Evolutionary conservation across 2,329 filamentous ascomycete genomes (phyloP).

Genomic region (Fusarium brachygibbosum): DNA sequence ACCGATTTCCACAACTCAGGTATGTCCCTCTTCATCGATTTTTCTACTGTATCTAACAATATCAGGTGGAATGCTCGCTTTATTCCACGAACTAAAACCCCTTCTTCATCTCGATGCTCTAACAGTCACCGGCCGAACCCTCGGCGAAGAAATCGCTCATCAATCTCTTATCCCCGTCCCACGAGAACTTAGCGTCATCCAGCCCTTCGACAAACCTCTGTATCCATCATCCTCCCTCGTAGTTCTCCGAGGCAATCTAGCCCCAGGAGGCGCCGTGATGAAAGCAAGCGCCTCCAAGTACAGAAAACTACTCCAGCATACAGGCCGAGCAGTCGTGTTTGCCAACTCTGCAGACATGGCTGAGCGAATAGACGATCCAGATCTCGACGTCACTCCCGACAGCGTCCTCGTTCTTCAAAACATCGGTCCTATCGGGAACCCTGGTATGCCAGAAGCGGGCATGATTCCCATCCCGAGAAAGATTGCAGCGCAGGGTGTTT

Average conservation of each 20-base stretch:
- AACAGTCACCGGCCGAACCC: constrained; percentile 86
- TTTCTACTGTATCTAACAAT: not conserved
- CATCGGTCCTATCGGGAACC: constrained; percentile 90
- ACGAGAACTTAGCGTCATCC: constrained; percentile 65
- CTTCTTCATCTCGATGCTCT: constrained; percentile 81
- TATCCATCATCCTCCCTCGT: constrained; percentile 84
- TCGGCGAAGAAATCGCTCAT: constrained; percentile 82
- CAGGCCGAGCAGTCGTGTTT: constrained; percentile 72
- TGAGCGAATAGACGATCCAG: constrained; percentile 67
- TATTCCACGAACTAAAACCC: constrained; percentile 82
- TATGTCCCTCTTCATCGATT: not conserved
- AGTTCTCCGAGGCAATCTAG: constrained; percentile 86
- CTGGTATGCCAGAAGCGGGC: constrained; percentile 91
- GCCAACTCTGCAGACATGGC: constrained; percentile 81
- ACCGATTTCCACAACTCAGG: constrained; percentile 81
- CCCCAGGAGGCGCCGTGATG: constrained; percentile 85
- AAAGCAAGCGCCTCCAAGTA: constrained; percentile 92
- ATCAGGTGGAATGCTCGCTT: constrained; percentile 80
- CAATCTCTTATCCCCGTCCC: constrained; percentile 71
- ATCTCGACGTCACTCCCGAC: constrained; percentile 71
- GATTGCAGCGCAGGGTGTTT: constrained; percentile 78
- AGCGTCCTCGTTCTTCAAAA: constrained; percentile 85
- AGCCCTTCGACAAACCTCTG: constrained; percentile 73
- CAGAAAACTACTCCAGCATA: constrained; percentile 65
- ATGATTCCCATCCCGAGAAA: constrained; percentile 78